Conservation (phyloP, 129 eudicot species). For the Cynara cardunculus region DNA sequence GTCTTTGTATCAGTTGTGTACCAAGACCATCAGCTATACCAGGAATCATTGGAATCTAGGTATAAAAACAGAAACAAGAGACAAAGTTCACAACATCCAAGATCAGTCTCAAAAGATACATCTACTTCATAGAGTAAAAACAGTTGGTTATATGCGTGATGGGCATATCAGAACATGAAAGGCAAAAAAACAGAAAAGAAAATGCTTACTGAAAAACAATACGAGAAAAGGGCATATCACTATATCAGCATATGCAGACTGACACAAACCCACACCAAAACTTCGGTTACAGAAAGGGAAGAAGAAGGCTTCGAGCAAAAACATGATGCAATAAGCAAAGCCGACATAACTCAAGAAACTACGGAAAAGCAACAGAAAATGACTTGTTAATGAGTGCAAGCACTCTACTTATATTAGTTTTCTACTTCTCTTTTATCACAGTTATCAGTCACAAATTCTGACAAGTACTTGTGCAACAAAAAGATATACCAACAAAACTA, state of each 20-base stretch:
- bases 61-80: not conserved
- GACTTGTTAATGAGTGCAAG: not conserved
- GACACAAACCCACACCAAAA: not conserved
- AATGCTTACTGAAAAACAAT: not conserved
- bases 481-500: not conserved
- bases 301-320: not conserved
- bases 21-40: slow-evolving; percentile 72
- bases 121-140: not conserved
- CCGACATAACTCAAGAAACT: not conserved
- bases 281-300: not conserved
- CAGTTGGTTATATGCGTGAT: not conserved
- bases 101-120: not conserved
- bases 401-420: not conserved
- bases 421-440: not conserved
- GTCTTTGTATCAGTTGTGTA: slow-evolving; percentile 66
- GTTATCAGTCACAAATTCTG: not conserved
- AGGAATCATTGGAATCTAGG: slow-evolving; percentile 53
- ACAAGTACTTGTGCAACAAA: not conserved
- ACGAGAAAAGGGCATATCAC: not conserved
- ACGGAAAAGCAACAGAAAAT: not conserved
- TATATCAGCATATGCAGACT: too few relatives aligned
- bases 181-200: not conserved
- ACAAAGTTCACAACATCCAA: not conserved
- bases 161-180: not conserved
- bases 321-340: not conserved